phyloP scores from a whole-genome alignment of 495 filamentous ascomycete genomes.

The Extremus antarcticus region DNA sequence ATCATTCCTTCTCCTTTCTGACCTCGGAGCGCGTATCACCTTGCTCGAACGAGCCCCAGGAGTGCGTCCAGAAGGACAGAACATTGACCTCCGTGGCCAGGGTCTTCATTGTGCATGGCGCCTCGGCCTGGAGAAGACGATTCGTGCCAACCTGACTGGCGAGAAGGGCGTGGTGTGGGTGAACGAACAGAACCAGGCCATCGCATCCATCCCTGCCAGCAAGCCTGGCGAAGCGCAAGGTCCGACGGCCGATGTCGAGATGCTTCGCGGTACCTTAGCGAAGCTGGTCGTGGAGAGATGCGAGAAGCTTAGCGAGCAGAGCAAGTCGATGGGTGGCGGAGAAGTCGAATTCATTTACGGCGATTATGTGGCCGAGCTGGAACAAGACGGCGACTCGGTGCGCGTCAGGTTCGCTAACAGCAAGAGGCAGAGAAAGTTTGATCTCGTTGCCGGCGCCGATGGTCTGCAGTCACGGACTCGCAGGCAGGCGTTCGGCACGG shows the following conservation, averaged over 20 bases:
- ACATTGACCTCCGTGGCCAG: conserved; percentile 29
- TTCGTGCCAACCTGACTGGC: conserved; percentile 7
- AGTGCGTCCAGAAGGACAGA: neutral
- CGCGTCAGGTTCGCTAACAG: conserved; percentile 14
- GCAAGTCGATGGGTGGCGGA: conserved; percentile 5
- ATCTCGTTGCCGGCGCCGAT: conserved; percentile 19
- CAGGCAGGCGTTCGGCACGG: conserved; percentile 6
- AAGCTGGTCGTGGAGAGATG: conserved; percentile 23
- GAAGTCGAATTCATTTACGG: conserved; percentile 20
- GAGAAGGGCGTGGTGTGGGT: conserved; percentile 17
- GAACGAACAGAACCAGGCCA: conserved; percentile 6
- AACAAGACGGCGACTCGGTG: conserved; percentile 13
- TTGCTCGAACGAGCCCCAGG: conserved; percentile 24
- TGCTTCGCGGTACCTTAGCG: conserved; percentile 43
- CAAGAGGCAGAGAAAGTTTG: conserved; percentile 7
- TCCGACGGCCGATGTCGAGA: conserved; percentile 31
- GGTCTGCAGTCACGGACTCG: conserved; percentile 7
- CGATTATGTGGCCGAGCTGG: conserved; percentile 9
- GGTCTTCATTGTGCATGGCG: conserved; percentile 27
- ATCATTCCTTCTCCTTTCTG: conserved; percentile 10
- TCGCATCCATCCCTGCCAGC: conserved; percentile 7
- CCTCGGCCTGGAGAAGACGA: conserved; percentile 19
- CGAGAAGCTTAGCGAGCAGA: conserved; percentile 2
- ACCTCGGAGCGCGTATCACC: conserved; percentile 10
- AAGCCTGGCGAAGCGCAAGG: conserved; percentile 11